Evolutionary conservation across 192 early-diverging fungal genomes (phyloP), one percentile per base, ranked within the genome.

Genomic region (Chytriomyces sp.): DNA sequence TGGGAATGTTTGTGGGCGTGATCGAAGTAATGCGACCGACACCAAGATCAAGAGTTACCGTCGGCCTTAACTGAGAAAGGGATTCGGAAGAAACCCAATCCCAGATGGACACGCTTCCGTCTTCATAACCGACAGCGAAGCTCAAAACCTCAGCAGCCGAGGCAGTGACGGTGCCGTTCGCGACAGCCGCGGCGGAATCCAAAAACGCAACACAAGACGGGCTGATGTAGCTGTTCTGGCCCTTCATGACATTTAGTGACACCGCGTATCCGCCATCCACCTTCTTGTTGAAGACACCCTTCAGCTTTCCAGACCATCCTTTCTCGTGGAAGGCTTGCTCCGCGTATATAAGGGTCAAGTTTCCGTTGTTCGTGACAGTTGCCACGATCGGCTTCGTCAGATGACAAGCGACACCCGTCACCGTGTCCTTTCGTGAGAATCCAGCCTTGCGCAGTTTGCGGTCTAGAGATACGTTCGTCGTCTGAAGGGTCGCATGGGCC

Each of bases 111-210:
- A 69, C 65, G 0, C 65, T 39, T 4, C 74, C 74, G 53, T 75
- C 74, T 57, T 75, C 74, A 52, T 69, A 67, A 32, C 74, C 74
- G 30, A 67, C 65, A 3, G 74, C 74, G 69, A 75, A 75, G n/a
- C 64, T 59, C 12, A 75, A 34, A 56, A 55, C 52, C 39, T 75
- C 65, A 8, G 52, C 32, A n/a, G 64, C 44, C 52, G 40, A 37
- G 12, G 32, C 61, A 31, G 58, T 26, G 37, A 59, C 49, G n/a
- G 26, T 49, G 5, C 65, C 74, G 39, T 57, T 52, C 6, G 58
- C 40, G 49, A 38, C 32, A 30, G 56, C 53, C 3, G 64, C 49
- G 4, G 32, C 64, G 4, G 71, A 73, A 25, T 61, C n/a, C 56
- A 75, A 59, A 59, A 75, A 75, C 17, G 56, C 26, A 54, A 75